A percentile compares a stretch with the other conserved stretches of the same genome.
Conservation (phyloP, 1,139 yeast genomes). For the Scheffersomyces illinoinensis region DNA sequence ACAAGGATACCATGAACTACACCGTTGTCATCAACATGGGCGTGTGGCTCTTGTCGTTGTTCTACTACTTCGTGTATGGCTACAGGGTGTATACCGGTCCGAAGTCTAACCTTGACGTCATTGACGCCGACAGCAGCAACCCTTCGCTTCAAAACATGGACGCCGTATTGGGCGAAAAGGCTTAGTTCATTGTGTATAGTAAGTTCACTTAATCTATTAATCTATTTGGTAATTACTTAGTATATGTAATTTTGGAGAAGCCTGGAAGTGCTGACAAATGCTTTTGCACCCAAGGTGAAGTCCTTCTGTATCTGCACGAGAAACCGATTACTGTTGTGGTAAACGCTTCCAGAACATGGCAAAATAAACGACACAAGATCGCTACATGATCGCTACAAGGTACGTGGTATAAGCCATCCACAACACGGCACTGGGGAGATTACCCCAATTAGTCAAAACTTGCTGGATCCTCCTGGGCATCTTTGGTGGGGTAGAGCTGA, state of each 20-base stretch:
- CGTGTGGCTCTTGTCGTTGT: slow-evolving; percentile 30
- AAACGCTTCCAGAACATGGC: not conserved
- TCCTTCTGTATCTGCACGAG: no score
- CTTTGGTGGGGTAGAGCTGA: not conserved
- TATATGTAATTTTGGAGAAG: not conserved
- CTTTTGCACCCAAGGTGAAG: not conserved
- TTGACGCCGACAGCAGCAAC: not conserved
- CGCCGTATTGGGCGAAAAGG: slow-evolving; percentile 1
- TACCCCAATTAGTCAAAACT: not conserved
- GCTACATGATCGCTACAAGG: not conserved
- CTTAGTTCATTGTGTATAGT: not conserved
- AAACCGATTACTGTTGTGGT: no score
- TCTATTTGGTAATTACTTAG: not conserved
- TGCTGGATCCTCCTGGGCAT: not conserved
- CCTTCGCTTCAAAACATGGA: not conserved
- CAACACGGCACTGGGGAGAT: not conserved
- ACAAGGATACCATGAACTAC: slow-evolving; percentile 36
- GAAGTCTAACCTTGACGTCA: slow-evolving; percentile 30
- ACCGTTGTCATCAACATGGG: slow-evolving; percentile 37
- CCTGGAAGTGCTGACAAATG: not conserved
- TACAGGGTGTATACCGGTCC: slow-evolving; percentile 32
- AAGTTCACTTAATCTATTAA: not conserved
- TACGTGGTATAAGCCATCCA: not conserved
- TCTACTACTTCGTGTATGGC: slow-evolving; percentile 27
- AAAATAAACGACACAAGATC: not conserved